Evolutionary conservation across 768 basidiomycete genomes (phyloP).

Genomic region (Tylopilus felleus): DNA sequence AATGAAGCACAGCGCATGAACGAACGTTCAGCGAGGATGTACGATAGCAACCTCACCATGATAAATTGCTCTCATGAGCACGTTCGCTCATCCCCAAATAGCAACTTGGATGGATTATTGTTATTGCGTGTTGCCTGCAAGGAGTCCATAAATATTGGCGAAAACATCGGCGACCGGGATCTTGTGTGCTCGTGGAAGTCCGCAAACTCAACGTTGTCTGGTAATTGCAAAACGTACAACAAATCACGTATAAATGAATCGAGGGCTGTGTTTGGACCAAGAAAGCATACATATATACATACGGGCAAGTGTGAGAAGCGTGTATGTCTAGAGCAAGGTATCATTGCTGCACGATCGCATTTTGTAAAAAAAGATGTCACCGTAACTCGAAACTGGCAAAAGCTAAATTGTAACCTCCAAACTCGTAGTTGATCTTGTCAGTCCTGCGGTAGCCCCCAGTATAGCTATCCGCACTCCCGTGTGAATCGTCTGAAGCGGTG

Average conservation of each 20-base stretch:
- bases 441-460: slow-evolving; percentile 65
- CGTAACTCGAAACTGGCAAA: slow-evolving; percentile 80
- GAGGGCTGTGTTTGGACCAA: slow-evolving; percentile 3
- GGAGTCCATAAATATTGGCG: not conserved
- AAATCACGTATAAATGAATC: slow-evolving; percentile 16
- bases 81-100: slow-evolving; percentile 1
- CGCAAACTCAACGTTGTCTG: slow-evolving; percentile 14
- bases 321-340: slow-evolving; percentile 23
- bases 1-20: slow-evolving; percentile 13
- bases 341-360: slow-evolving; percentile 13
- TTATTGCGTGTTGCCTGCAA: slow-evolving; percentile 6
- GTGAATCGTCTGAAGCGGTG: slow-evolving; percentile 11
- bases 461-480: slow-evolving; percentile 17
- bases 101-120: slow-evolving; percentile 18
- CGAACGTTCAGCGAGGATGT: slow-evolving; percentile 11
- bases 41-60: slow-evolving; percentile 14
- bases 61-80: slow-evolving; percentile 16
- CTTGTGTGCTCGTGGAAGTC: not conserved
- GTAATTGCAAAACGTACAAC: slow-evolving; percentile 18
- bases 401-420: slow-evolving; percentile 87
- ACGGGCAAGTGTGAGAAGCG: slow-evolving; percentile 9
- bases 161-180: not conserved
- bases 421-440: slow-evolving; percentile 98
- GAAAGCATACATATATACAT: slow-evolving; percentile 16
- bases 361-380: slow-evolving; percentile 21